These are phyloP conservation scores for Arthroderma sp. DNA, from an alignment of 2,329 filamentous ascomycete species.

Conservation along the genomic window DNA sequence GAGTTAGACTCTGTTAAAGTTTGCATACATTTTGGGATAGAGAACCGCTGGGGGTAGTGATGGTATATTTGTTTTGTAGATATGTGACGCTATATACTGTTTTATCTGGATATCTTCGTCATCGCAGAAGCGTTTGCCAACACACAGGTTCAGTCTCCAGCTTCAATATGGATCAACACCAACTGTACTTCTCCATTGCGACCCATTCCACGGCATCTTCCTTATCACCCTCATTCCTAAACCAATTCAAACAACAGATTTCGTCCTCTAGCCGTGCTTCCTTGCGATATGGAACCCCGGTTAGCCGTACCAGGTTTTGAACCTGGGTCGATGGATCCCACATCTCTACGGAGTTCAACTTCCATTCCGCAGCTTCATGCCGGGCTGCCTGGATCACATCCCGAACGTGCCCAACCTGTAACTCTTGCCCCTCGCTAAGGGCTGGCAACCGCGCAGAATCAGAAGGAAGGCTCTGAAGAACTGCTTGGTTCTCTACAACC, in stretches of 20 bases:
- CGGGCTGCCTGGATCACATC: conserved; percentile 16
- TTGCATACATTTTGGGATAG: too few relatives aligned
- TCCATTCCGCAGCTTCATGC: conserved; percentile 17
- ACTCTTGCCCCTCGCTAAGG: conserved; percentile 6
- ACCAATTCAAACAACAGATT: conserved; percentile 15
- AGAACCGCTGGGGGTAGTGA: too few relatives aligned
- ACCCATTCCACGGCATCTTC: conserved; percentile 19
- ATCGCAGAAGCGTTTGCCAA: too few relatives aligned
- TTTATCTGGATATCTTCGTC: too few relatives aligned
- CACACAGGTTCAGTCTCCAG: too few relatives aligned
- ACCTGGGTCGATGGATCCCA: conserved; percentile 16
- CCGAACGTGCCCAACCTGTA: conserved; percentile 13
- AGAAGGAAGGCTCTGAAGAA: neutral
- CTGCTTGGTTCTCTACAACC: conserved; percentile 11
- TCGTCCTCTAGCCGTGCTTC: neutral
- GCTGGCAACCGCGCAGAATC: neutral
- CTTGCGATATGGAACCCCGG: conserved; percentile 11
- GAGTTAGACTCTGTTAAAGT: too few relatives aligned
- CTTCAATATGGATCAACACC: too few relatives aligned
- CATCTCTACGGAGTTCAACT: conserved; percentile 15
- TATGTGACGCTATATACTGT: too few relatives aligned
- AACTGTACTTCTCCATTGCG: neutral
- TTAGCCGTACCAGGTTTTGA: conserved; percentile 10
- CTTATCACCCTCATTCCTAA: conserved; percentile 24
- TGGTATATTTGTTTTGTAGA: too few relatives aligned